Evolutionary conservation across 164 flowering plant species (phyloP).

Genomic region (Aristolochia californica): DNA sequence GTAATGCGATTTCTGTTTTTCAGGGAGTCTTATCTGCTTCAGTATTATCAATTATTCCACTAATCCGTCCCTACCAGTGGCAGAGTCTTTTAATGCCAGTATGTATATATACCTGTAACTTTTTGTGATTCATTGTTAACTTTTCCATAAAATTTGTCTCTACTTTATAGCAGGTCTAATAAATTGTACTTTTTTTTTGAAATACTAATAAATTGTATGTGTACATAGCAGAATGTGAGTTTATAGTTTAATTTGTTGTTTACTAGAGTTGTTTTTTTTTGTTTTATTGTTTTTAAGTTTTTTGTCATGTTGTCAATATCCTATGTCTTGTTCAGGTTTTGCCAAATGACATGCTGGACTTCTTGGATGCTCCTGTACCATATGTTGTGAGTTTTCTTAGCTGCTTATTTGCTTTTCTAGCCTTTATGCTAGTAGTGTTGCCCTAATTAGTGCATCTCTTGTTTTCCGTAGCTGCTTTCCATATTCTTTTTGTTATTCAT

Average conservation of each 20-base stretch:
- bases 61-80: constrained; percentile 94
- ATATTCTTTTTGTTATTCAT: background rate
- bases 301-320: background rate
- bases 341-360: constrained; percentile 98
- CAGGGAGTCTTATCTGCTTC: constrained; percentile 86
- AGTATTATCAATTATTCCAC: constrained; percentile 77
- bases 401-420: background rate
- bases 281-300: background rate
- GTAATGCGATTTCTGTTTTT: constrained; percentile 1
- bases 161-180: too few species aligned
- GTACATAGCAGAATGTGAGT: background rate
- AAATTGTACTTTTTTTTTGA: background rate
- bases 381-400: constrained; percentile 61
- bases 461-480: background rate
- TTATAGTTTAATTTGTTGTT: background rate
- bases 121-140: background rate
- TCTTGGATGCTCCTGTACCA: constrained; percentile 98
- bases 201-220: background rate
- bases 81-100: constrained; percentile 98
- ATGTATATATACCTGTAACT: constrained; percentile 10
- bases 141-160: background rate
- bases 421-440: too few species aligned
- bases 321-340: constrained; percentile 50
- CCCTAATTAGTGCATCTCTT: too few species aligned
- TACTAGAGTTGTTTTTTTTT: background rate